Evolutionary conservation across 2,329 filamentous ascomycete species (phyloP).

Genomic region (Aspergillus hiratsukae): DNA sequence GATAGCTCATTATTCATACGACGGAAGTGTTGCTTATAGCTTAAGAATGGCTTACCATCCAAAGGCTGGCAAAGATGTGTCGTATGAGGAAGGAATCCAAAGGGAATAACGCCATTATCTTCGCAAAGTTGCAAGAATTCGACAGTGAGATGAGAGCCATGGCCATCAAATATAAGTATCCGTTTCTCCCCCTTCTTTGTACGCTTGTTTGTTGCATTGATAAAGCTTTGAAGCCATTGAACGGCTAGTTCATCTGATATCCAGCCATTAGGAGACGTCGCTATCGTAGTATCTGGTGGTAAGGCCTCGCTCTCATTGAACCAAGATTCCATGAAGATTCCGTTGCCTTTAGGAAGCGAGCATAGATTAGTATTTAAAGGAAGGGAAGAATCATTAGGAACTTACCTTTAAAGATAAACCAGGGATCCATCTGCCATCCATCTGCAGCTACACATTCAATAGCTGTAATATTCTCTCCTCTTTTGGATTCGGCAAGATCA

Average conservation of each 20-base stretch:
- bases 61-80: background rate
- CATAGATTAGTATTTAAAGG: too few species aligned
- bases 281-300: background rate
- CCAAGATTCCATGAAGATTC: background rate
- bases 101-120: background rate
- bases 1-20: background rate
- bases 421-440: background rate
- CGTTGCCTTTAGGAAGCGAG: too few species aligned
- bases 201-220: background rate
- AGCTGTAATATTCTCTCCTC: background rate
- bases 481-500: background rate
- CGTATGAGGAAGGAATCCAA: background rate
- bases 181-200: background rate
- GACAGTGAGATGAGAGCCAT: background rate
- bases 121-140: slow-evolving; percentile 1
- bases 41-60: background rate
- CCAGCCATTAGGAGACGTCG: background rate
- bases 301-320: background rate
- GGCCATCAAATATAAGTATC: background rate
- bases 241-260: background rate
- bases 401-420: background rate
- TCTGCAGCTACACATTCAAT: background rate
- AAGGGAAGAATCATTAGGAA: too few species aligned
- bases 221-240: background rate
- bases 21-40: background rate